Evolutionary conservation across 208 protist genomes (phyloP).

Genomic region (Plasmodiophora brassicae): DNA sequence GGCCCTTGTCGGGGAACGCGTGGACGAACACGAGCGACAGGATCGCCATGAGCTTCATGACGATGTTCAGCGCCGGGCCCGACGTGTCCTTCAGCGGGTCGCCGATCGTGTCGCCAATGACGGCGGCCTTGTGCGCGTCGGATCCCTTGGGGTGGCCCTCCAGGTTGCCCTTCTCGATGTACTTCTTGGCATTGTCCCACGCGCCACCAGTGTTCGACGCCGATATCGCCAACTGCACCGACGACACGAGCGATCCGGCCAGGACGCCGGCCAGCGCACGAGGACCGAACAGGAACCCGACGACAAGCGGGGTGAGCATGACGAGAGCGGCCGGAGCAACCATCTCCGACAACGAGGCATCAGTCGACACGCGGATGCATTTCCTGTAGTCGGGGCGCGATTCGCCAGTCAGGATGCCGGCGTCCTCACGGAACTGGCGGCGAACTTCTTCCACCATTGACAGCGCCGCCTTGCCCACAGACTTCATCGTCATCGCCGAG

Average conservation of each 20-base stretch:
- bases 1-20: conserved; percentile 44
- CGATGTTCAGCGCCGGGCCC: conserved; percentile 58
- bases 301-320: conserved; percentile 54
- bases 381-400: conserved; percentile 46
- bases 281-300: conserved; percentile 55
- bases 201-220: conserved; percentile 64
- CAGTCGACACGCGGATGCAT: conserved; percentile 55
- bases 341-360: conserved; percentile 60
- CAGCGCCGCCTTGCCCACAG: conserved; percentile 57
- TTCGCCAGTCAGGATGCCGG: not conserved
- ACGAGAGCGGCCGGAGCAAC: conserved; percentile 54
- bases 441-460: conserved; percentile 59
- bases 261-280: conserved; percentile 50
- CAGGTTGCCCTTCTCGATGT: conserved; percentile 51
- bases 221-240: conserved; percentile 60
- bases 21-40: conserved; percentile 56
- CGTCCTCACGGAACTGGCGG: conserved; percentile 53
- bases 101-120: conserved; percentile 91
- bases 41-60: conserved; percentile 64
- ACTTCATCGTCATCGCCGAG: conserved; percentile 60
- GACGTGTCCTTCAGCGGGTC: conserved; percentile 92
- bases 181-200: conserved; percentile 70
- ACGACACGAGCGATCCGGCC: conserved; percentile 52
- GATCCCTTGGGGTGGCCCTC: conserved; percentile 49
- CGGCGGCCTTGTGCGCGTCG: conserved; percentile 82